Evolutionary conservation across 768 basidiomycete genomes (phyloP), one percentile per base, ranked within the genome.

Genomic region (Boletus barrowsii): DNA sequence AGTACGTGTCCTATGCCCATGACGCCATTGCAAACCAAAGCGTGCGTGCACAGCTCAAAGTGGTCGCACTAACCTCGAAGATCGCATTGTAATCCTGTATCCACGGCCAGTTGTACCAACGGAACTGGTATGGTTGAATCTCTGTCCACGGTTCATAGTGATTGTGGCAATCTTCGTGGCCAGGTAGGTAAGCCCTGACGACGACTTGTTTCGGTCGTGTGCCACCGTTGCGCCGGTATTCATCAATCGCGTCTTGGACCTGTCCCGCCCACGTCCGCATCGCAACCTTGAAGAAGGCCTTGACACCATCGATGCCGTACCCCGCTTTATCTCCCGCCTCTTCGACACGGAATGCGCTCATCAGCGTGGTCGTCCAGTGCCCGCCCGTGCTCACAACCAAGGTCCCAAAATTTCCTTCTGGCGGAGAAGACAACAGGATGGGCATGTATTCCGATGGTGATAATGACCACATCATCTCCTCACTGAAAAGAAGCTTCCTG

Each of bases 81-180:
- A 78, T 66, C n/a, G 68, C 62, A 55, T 88, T 87, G 54, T 79
- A 82, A 54, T 76, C 74, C 65, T 72, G 64, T 45, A 88, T 85
- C 69, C 78, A 76, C 0, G 73, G 78, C 86, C 86, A 87, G 62
- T 88, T 87, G 62, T 80, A 87, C 77, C 78, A 83, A 30, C 75
- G 72, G 72, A 74, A 75, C 37, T 58, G 54, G 53, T 73, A 78
- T 3, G 78, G 77, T 55, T 71, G 58, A 18, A 82, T 73, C 55
- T 73, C 71, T 35, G 52, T 63, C 78, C 76, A 80, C n/a, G 83
- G 82, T 55, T 73, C 53, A 20, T 68, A 67, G 48, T 65, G 58
- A n/a, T 74, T 58, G 57, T 83, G 84, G 56, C 86, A 87, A 51
- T 83, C 75, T 54, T 87, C 84, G 58, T 87, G 83, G 4, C 86